A percentile compares a stretch with the other conserved stretches of the same genome.
phyloP scores from a whole-genome alignment of 164 flowering plant genomes.

The Protea cynaroides region DNA sequence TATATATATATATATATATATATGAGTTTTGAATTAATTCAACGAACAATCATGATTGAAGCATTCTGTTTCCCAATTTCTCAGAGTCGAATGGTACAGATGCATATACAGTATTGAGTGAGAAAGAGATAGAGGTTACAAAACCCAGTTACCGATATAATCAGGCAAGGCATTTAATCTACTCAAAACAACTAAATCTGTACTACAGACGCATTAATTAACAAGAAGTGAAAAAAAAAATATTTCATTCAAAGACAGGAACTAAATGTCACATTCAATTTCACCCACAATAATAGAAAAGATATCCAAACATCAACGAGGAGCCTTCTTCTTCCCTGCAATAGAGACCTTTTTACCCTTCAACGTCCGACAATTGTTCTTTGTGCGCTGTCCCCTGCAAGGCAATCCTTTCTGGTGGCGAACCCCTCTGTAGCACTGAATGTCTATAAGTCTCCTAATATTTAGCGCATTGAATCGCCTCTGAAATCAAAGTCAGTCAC shows the following conservation, averaged over 20 bases:
- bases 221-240: background rate
- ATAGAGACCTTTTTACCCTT: conserved; percentile 84
- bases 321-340: conserved; percentile 89
- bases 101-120: too few relatives aligned
- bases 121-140: background rate
- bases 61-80: too few relatives aligned
- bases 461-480: conserved; percentile 75
- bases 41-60: too few relatives aligned
- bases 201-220: background rate
- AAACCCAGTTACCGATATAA: background rate
- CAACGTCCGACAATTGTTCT: conserved; percentile 86
- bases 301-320: conserved; percentile 18
- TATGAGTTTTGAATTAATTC: too few relatives aligned
- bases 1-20: too few relatives aligned
- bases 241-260: too few relatives aligned
- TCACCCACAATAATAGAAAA: background rate
- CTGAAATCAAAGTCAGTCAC: conserved; percentile 27
- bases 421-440: conserved; percentile 85
- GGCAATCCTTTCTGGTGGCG: conserved; percentile 88
- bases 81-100: too few relatives aligned
- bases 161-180: background rate
- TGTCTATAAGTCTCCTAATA: conserved; percentile 87
- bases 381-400: conserved; percentile 90
- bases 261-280: background rate
- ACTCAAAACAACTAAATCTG: background rate